Evolutionary conservation across 164 flowering plant genomes (phyloP).

Genomic region (Liquidambar formosana): DNA sequence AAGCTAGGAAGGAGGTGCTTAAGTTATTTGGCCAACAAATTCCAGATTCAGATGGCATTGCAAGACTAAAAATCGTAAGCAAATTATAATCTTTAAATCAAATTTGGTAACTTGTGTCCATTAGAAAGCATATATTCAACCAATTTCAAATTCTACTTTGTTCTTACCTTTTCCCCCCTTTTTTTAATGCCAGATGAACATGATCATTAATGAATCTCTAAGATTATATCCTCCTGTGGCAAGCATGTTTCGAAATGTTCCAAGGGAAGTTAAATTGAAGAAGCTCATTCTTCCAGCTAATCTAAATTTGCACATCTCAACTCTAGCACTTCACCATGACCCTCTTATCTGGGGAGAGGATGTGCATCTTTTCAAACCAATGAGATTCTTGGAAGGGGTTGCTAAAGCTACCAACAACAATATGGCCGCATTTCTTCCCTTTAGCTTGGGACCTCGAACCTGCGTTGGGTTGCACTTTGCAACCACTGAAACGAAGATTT

Average conservation of each 20-base stretch:
- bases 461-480: constrained; percentile 53
- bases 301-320: constrained; percentile 19
- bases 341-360: constrained; percentile 50
- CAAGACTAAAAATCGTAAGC: constrained; percentile 35
- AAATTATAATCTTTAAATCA: no score
- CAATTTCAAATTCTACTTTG: not conserved
- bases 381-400: constrained; percentile 50
- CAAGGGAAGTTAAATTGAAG: constrained; percentile 23
- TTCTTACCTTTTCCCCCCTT: not conserved
- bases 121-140: not conserved
- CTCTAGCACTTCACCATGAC: constrained; percentile 34
- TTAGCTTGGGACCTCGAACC: constrained; percentile 44
- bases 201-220: constrained; percentile 49
- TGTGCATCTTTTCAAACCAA: constrained; percentile 51
- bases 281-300: constrained; percentile 24
- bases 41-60: constrained; percentile 27
- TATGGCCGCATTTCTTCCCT: constrained; percentile 1
- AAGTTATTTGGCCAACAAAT: constrained; percentile 27
- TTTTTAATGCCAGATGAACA: constrained; percentile 31
- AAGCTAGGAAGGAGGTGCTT: constrained; percentile 42
- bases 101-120: not conserved
- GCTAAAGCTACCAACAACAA: constrained; percentile 25
- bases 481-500: constrained; percentile 32
- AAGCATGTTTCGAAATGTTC: constrained; percentile 10
- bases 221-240: constrained; percentile 38